These are phyloP conservation scores for Verticillium isaacii DNA, from an alignment of 2,329 filamentous ascomycete genomes.

Conservation along the genomic window DNA sequence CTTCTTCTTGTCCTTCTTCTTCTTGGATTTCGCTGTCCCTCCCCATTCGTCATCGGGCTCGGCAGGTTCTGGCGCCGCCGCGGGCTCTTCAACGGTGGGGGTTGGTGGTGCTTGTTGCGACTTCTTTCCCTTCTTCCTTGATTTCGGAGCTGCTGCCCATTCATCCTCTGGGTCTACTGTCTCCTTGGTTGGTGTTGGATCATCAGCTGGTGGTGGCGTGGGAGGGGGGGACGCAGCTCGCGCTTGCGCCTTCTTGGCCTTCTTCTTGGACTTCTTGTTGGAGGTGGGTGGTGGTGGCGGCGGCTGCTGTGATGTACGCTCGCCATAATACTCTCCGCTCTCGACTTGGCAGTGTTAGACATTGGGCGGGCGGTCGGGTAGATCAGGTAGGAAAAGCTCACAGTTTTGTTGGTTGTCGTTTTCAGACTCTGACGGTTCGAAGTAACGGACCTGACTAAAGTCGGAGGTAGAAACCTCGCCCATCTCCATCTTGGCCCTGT, in stretches of 20 bases:
- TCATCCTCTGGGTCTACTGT: neutral
- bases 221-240: slow-evolving; percentile 2
- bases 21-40: slow-evolving; percentile 5
- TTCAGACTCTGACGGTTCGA: slow-evolving; percentile 33
- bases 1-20: slow-evolving; percentile 12
- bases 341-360: neutral
- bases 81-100: neutral
- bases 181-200: neutral
- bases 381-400: neutral
- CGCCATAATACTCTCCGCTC: slow-evolving; percentile 2
- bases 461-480: slow-evolving; percentile 36
- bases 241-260: slow-evolving; percentile 12
- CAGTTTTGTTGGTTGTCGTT: neutral
- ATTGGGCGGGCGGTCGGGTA: no score
- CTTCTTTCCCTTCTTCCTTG: slow-evolving; percentile 16
- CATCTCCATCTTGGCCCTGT: slow-evolving; percentile 23
- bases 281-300: slow-evolving; percentile 3
- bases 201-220: neutral
- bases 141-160: slow-evolving; percentile 4
- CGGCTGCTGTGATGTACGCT: slow-evolving; percentile 6
- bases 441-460: slow-evolving; percentile 38
- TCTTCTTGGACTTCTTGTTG: slow-evolving; percentile 14
- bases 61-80: neutral
- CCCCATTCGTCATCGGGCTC: slow-evolving; percentile 9
- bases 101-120: neutral